Base-by-base conservation (phyloP, 1,139 yeast species). In the Yamadazyma mexicana region DNA sequence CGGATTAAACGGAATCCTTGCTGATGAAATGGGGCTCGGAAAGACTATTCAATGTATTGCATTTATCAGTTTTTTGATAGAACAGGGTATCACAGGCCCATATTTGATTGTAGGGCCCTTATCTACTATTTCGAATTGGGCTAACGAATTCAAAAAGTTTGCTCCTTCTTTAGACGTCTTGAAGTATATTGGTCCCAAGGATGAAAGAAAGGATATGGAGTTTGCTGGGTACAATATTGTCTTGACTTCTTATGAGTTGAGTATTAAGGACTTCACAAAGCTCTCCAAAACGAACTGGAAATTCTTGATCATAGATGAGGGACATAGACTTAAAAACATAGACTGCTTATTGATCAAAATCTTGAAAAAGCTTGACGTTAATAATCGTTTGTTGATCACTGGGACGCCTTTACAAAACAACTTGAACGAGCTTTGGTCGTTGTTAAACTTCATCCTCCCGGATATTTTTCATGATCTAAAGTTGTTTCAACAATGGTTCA, bases 21-120 rank as follows among this genome's bases (percentile, higher is more conserved):
- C 98, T 0, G 98, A 92, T 61, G 98, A 91, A 59, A 92, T 91
- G 98, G 98, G 98, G 0, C 67, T 89, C 31, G 98, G 98, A 5
- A 91, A 91, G 56, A 92, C 98, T 0, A 62, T 91, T 10, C 96
- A 91, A 58, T 84, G 94, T 34, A 87, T 92, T 41, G 75, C 95
- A 0, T 73, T 91, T 46, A 55, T 91, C 11, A 79, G 88, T 9
- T 87, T 84, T 55, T 67, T 92, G 33, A 76, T 85, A 33, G 96
- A 88, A 50, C 80, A 87, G 55, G 91, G 87, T 2, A 77, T 88
- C 2, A 61, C 64, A 17, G 98, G 98, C 0, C 96, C 97, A 0
- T 91, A 87, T 54, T 64, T 92, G 31, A 74, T 92, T 33, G 88
- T 89, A 22, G 94, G 89, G 0, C 98, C 98, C 0, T 64, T 92